Evolutionary conservation across 805 yeast species (phyloP), one percentile per base, ranked within the genome.

Genomic region (Kuraishia ogatae): DNA sequence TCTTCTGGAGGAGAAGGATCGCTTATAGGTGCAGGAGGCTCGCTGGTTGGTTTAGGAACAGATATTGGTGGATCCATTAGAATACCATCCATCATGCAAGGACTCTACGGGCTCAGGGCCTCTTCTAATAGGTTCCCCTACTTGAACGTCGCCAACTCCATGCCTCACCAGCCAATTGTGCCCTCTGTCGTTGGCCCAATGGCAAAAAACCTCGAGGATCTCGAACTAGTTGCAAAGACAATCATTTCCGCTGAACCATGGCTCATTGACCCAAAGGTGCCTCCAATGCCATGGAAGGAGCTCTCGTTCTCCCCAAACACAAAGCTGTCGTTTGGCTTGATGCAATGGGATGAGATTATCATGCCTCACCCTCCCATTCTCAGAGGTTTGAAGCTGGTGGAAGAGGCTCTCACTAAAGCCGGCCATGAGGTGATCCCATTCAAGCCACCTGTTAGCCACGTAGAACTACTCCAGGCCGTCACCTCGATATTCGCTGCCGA

Each of bases 1-100:
- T 79, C 84, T 1, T 80, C 86, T 1, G 83, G 85, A 22, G 89
- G 89, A 52, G 88, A 83, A 64, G 85, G 85, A 54, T 78, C 87
- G 0, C 63, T 81, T 53, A 73, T 81, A 47, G 83, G 78, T 0
- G 72, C 79, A 63, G 76, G 77, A 51, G 87, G 83, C 8, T 77
- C 85, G 13, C 75, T 79, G 2, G 59, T 82, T 46, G 90, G 87
- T 2, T 69, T 82, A 52, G 87, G 88, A 13, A 78, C 84, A 17
- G 87, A 83, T 61, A 80, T 83, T 56, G 87, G 87, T 53, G 87
- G 87, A 0, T 75, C 82, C 19, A 77, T 84, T 50, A 71, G 89
- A 54, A 74, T 75, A 19, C 88, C 89, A 1, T 79, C 85, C n/a
- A 80, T 83, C 0, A 78, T 75, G 61, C 74, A 79, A 54, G 85